Conservation (phyloP, 2,329 filamentous ascomycete genomes). For the Apiospora aurea region DNA sequence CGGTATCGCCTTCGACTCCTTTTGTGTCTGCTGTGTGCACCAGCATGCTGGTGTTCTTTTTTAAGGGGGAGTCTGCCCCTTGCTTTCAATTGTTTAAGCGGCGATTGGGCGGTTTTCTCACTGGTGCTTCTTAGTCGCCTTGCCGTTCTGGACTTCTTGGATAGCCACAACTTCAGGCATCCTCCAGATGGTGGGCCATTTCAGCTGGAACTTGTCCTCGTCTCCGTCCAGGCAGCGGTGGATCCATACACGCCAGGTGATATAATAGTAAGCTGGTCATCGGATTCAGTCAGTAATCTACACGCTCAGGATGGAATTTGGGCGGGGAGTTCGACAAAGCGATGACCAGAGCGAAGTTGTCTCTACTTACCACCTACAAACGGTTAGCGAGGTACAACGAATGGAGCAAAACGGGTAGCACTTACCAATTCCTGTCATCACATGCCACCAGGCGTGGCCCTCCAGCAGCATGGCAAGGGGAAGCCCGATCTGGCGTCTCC, state of each 20-base stretch:
- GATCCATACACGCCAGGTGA: constrained; percentile 84
- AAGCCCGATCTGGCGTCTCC: constrained; percentile 73
- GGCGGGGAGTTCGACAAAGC: background rate
- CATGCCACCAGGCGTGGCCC: constrained; percentile 69
- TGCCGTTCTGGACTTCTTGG: constrained; percentile 32
- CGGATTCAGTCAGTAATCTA: constrained; percentile 2
- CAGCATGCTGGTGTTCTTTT: background rate
- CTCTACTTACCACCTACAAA: background rate
- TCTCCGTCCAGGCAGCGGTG: constrained; percentile 76
- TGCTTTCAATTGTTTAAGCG: background rate
- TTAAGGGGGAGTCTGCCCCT: background rate
- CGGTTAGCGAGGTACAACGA: background rate
- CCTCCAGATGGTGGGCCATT: constrained; percentile 70
- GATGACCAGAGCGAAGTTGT: background rate
- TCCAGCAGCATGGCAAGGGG: constrained; percentile 80
- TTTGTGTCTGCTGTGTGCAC: background rate
- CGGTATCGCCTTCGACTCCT: background rate
- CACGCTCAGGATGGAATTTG: no score
- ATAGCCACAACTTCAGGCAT: constrained; percentile 55
- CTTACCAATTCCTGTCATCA: constrained; percentile 77
- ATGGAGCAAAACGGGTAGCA: background rate
- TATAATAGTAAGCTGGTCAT: constrained; percentile 75
- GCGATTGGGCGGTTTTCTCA: constrained; percentile 25
- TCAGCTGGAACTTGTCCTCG: constrained; percentile 73
- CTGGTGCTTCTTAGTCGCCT: constrained; percentile 38